Evolutionary conservation across 129 eudicot species (phyloP).

Genomic region (Saposhnikovia divaricata): DNA sequence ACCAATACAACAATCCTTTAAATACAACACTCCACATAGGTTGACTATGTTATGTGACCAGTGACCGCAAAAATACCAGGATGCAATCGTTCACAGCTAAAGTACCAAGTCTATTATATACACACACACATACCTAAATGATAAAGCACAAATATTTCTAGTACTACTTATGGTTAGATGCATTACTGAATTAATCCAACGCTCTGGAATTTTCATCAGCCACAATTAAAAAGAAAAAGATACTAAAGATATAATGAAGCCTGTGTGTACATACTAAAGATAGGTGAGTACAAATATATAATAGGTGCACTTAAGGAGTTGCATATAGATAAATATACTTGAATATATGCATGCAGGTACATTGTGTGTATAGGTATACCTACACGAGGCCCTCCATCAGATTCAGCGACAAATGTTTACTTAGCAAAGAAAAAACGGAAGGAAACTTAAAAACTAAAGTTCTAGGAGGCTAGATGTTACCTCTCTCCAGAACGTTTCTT

Average conservation of each 20-base stretch:
- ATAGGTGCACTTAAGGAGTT: not conserved
- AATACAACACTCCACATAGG: not conserved
- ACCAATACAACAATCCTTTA: not conserved
- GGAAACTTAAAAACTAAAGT: too few species aligned
- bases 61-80: not conserved
- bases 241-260: not conserved
- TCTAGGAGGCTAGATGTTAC: conserved; percentile 20
- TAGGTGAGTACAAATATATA: not conserved
- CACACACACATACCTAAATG: not conserved
- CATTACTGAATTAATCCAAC: not conserved
- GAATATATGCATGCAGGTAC: too few species aligned
- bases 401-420: not conserved
- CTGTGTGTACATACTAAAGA: not conserved
- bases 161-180: not conserved
- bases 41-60: not conserved
- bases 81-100: not conserved
- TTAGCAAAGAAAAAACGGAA: not conserved
- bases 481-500: conserved; percentile 63
- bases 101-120: not conserved
- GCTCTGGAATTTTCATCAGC: not conserved
- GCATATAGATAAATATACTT: too few species aligned
- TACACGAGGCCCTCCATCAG: not conserved
- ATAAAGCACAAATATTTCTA: not conserved
- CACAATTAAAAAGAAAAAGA: not conserved
- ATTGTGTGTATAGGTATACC: not conserved